These are phyloP conservation scores for Exophiala calicioides DNA, from an alignment of 2,329 filamentous ascomycete species.

Conservation along the genomic window DNA sequence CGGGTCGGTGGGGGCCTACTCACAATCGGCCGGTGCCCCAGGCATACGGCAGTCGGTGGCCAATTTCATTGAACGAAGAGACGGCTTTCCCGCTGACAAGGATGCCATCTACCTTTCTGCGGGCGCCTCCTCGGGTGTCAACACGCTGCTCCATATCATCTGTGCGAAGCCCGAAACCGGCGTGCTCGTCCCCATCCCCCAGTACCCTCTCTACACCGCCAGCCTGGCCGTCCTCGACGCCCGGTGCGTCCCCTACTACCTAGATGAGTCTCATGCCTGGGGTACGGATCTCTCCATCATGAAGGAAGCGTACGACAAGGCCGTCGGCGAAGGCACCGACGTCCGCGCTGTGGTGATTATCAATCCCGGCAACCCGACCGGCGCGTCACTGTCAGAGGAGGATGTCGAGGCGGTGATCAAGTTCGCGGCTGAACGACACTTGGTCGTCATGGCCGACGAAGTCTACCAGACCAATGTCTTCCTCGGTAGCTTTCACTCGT, in stretches of 20 bases:
- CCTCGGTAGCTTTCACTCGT: constrained; percentile 84
- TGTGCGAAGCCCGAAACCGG: constrained; percentile 75
- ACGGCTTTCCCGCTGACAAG: constrained; percentile 81
- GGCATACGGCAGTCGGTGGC: constrained; percentile 87
- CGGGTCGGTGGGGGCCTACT: constrained; percentile 94
- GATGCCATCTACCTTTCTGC: constrained; percentile 85
- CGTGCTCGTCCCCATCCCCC: constrained; percentile 90
- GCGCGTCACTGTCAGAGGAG: constrained; percentile 74
- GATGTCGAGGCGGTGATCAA: constrained; percentile 85
- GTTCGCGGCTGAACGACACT: constrained; percentile 78
- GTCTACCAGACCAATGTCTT: constrained; percentile 99
- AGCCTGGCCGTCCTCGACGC: constrained; percentile 84
- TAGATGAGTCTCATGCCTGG: constrained; percentile 85
- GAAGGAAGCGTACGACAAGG: constrained; percentile 70
- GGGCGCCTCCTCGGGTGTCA: constrained; percentile 91
- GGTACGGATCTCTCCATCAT: constrained; percentile 83
- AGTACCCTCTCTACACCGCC: constrained; percentile 97
- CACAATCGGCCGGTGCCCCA: constrained; percentile 84
- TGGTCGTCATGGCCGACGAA: constrained; percentile 93
- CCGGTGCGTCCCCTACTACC: constrained; percentile 85
- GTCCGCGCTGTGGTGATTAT: constrained; percentile 94
- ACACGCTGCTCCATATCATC: constrained; percentile 87
- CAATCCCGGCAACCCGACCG: constrained; percentile 97
- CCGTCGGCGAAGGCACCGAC: constrained; percentile 74
- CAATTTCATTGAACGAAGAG: constrained; percentile 86